These are phyloP conservation scores for Termitomyces titanicus DNA, from an alignment of 768 basidiomycete species.

Conservation along the genomic window DNA sequence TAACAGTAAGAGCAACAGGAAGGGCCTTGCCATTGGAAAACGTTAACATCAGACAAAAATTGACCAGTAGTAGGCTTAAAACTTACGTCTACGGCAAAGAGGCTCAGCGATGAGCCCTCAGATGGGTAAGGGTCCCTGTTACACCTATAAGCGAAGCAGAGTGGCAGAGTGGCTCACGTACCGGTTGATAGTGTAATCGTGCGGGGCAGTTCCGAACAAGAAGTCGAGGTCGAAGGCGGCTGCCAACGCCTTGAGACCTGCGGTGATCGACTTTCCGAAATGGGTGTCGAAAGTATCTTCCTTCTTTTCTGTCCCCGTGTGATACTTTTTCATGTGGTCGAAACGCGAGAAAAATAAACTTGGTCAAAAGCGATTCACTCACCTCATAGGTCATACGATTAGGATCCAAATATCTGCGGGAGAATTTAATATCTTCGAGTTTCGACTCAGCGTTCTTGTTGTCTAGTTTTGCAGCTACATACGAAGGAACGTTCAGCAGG, in stretches of 20 bases:
- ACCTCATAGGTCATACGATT: slow-evolving; percentile 77
- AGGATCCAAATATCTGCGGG: slow-evolving; percentile 73
- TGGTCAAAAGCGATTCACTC: slow-evolving; percentile 4
- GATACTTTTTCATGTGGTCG: slow-evolving; percentile 37
- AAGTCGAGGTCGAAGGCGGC: slow-evolving; percentile 58
- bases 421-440: slow-evolving; percentile 58
- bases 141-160: neutral
- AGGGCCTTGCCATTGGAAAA: slow-evolving; percentile 37
- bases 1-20: slow-evolving; percentile 53
- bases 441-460: neutral
- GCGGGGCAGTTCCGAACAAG: slow-evolving; percentile 70
- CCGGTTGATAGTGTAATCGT: slow-evolving; percentile 68
- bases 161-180: slow-evolving; percentile 24
- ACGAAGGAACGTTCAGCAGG: neutral
- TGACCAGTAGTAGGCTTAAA: neutral
- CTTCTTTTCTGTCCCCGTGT: slow-evolving; percentile 52
- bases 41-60: neutral
- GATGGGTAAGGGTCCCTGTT: slow-evolving; percentile 60
- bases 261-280: slow-evolving; percentile 49
- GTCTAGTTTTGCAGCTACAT: slow-evolving; percentile 43
- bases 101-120: slow-evolving; percentile 54
- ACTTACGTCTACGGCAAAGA: slow-evolving; percentile 47
- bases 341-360: neutral
- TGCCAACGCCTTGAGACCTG: slow-evolving; percentile 52
- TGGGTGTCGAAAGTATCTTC: slow-evolving; percentile 61